Percentiles rank a stretch among this genome's conserved stretches.
phyloP scores from a whole-genome alignment of 1,139 yeast species.

The Pichia sp. region DNA sequence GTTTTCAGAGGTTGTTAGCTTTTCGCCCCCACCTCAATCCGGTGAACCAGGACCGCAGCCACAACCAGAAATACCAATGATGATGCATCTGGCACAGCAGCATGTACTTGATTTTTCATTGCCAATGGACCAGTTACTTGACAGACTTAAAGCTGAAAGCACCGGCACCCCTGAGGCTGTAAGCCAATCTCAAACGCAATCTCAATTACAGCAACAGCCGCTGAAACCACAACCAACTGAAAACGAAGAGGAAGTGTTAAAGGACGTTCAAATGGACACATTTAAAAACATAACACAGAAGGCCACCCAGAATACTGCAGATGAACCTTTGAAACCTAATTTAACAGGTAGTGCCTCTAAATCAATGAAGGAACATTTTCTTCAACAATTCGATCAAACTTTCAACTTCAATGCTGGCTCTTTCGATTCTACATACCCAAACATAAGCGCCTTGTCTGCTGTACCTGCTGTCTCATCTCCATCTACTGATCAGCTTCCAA shows the following conservation, averaged over 20 bases:
- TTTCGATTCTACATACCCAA: conserved; percentile 6
- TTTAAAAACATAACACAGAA: conserved; percentile 19
- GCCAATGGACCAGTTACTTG: conserved; percentile 70
- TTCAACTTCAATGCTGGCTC: conserved; percentile 13
- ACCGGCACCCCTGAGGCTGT: conserved; percentile 11
- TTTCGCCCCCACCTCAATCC: conserved; percentile 28
- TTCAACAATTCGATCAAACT: conserved; percentile 32
- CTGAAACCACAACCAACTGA: conserved; percentile 32
- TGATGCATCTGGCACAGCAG: conserved; percentile 16
- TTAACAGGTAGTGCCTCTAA: conserved; percentile 32
- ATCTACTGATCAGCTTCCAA: not conserved
- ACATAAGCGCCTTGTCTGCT: conserved; percentile 15
- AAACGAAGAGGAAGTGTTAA: conserved; percentile 56
- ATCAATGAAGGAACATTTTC: conserved; percentile 39
- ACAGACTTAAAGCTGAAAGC: conserved; percentile 35
- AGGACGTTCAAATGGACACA: conserved; percentile 44
- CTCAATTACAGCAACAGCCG: conserved; percentile 2
- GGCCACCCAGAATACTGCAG: conserved; percentile 11
- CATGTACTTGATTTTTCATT: conserved; percentile 49
- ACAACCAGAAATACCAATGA: conserved; percentile 10
- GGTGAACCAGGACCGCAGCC: conserved; percentile 5
- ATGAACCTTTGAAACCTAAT: conserved; percentile 31
- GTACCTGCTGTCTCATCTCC: not conserved
- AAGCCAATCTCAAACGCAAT: not conserved
- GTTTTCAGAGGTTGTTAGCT: conserved; percentile 60